These are phyloP conservation scores for Yarrowia divulgata DNA, from an alignment of 805 yeast genomes.

Conservation along the genomic window DNA sequence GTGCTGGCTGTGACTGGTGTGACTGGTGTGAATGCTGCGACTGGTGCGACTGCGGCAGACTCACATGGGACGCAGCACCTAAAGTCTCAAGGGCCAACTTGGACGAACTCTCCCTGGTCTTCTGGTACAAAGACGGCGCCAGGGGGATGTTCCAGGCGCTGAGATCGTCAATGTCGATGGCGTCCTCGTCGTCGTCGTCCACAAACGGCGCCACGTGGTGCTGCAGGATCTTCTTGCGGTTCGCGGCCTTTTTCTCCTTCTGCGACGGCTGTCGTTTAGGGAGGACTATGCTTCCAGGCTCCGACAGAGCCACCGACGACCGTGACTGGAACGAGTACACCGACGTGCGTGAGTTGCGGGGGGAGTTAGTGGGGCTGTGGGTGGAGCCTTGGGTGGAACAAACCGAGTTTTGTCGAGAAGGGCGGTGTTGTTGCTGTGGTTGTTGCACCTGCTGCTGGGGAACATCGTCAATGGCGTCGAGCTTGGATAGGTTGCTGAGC, in stretches of 20 bases:
- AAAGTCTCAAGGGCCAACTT: slow-evolving; percentile 28
- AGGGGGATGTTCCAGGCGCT: slow-evolving; percentile 70
- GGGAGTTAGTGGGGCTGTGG: slow-evolving; percentile 19
- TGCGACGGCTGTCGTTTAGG: slow-evolving; percentile 23
- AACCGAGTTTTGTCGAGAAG: slow-evolving; percentile 16
- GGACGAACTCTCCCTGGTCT: slow-evolving; percentile 42
- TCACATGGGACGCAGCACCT: slow-evolving; percentile 25
- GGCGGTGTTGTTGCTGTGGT: not conserved
- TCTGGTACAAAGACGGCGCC: slow-evolving; percentile 59
- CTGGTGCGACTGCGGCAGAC: slow-evolving; percentile 5
- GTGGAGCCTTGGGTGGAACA: slow-evolving; percentile 4
- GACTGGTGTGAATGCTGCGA: not conserved
- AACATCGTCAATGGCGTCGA: slow-evolving; percentile 30
- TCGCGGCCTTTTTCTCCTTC: slow-evolving; percentile 8
- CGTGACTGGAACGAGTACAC: slow-evolving; percentile 37
- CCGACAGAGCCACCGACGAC: slow-evolving; percentile 16
- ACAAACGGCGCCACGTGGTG: slow-evolving; percentile 40
- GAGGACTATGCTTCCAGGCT: not conserved
- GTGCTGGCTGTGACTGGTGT: not conserved
- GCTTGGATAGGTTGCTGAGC: slow-evolving; percentile 10
- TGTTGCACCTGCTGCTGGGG: not conserved
- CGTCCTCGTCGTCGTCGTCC: slow-evolving; percentile 57
- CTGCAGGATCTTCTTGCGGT: slow-evolving; percentile 15
- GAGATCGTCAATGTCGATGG: slow-evolving; percentile 60
- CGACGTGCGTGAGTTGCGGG: slow-evolving; percentile 27